A percentile compares a stretch with the other conserved stretches of the same genome.
phyloP scores from a whole-genome alignment of 257 asterid genomes.

The Ballota nigra region DNA sequence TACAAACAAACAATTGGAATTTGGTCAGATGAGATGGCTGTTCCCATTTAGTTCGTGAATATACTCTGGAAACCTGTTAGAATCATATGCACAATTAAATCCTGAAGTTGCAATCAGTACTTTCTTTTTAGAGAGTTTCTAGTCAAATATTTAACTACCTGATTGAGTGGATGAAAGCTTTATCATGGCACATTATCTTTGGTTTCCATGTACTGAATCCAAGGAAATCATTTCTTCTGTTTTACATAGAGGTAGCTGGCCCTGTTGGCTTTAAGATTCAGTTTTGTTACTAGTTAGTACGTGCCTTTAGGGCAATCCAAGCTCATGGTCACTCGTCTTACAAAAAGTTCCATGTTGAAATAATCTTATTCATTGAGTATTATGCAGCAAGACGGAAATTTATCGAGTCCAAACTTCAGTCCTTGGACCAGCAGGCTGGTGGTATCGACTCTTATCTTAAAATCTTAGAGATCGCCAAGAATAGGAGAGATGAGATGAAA shows the following conservation, averaged over 20 bases:
- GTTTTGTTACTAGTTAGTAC: neutral
- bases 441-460: slow-evolving; percentile 60
- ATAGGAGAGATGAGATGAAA: slow-evolving; percentile 59
- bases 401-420: slow-evolving; percentile 75
- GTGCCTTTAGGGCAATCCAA: neutral
- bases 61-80: neutral
- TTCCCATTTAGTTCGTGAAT: slow-evolving; percentile 1
- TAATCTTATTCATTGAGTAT: slow-evolving; percentile 16
- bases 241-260: slow-evolving; percentile 1
- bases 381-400: slow-evolving; percentile 75
- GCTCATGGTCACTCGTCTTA: slow-evolving; percentile 14
- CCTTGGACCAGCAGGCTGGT: slow-evolving; percentile 64
- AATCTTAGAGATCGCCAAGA: slow-evolving; percentile 58
- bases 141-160: slow-evolving; percentile 1
- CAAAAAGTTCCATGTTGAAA: neutral
- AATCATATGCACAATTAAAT: neutral
- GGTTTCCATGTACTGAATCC: neutral
- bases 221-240: neutral
- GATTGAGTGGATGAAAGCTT: neutral
- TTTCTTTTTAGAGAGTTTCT: slow-evolving; percentile 2
- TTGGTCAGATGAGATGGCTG: neutral
- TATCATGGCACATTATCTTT: neutral
- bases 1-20: neutral
- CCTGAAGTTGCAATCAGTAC: neutral
- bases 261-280: slow-evolving; percentile 11